Conservation (phyloP, 805 yeast species). For the Candida insectorum region DNA sequence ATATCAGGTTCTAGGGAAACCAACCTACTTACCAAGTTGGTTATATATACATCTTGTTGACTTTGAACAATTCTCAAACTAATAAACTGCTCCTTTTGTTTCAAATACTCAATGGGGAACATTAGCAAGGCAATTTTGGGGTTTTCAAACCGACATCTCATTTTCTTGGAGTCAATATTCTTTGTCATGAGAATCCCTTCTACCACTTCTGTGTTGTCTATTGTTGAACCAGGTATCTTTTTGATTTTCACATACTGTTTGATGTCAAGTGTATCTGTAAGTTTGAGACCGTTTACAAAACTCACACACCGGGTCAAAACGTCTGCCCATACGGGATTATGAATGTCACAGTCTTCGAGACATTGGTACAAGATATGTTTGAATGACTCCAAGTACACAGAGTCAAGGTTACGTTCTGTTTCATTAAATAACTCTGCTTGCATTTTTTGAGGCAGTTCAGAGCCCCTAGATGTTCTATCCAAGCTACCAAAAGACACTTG, state of each 20-base stretch:
- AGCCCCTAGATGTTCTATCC: too few relatives aligned
- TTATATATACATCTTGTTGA: conserved; percentile 82
- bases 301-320: conserved; percentile 50
- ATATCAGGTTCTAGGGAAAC: conserved; percentile 74
- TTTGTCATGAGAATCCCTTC: conserved; percentile 87
- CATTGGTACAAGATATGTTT: conserved; percentile 55
- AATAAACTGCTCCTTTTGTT: conserved; percentile 73
- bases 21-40: conserved; percentile 76
- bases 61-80: conserved; percentile 80
- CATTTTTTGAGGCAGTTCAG: conserved; percentile 4
- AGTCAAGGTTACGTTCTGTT: conserved; percentile 3
- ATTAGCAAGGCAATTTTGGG: conserved; percentile 81
- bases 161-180: conserved; percentile 70
- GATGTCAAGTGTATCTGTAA: conserved; percentile 77
- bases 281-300: conserved; percentile 55
- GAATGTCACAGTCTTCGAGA: conserved; percentile 57
- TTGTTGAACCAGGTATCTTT: conserved; percentile 71
- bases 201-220: conserved; percentile 56
- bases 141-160: conserved; percentile 60
- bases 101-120: conserved; percentile 85
- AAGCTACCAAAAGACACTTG: conserved; percentile 9
- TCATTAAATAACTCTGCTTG: conserved; percentile 7
- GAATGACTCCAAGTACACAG: conserved; percentile 40
- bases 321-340: conserved; percentile 52
- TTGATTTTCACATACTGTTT: conserved; percentile 88